Evolutionary conservation across 2,329 filamentous ascomycete genomes (phyloP), one percentile per base, ranked within the genome.

Genomic region (Diaporthe amygdali): DNA sequence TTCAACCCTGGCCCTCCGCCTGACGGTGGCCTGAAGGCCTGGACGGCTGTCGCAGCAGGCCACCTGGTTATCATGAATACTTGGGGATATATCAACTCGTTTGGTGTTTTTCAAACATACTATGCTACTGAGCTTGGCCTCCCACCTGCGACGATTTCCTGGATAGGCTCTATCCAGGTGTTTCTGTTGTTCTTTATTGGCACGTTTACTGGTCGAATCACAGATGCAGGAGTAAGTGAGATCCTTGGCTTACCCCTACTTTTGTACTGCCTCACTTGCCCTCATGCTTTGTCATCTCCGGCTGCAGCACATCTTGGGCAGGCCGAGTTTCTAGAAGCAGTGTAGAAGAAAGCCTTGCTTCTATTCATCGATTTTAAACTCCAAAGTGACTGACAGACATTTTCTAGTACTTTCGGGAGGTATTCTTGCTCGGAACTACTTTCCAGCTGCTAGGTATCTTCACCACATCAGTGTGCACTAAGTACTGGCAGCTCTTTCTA

Each of bases 101-200:
- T 89, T 71, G 87, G 87, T n/a, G 79, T 85, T 5, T 90, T 88
- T 74, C 86, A 90, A 71, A 79, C 84, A 0, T 88, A 89, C 79
- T 89, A 89, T 77, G 80, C 78, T 5, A 76, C 79, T 5, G 72
- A 77, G 7, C 81, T 87, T 0, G 73, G 74, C 5, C 82, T 82
- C 0, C 75, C 83, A 0, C 83, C 84, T 0, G 86, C 85, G 1
- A 81, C 84, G 52, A 81, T 88, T 30, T 84, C 85, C 2, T 88
- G 87, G 86, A 89, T 89, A 75, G 87, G 87, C 14, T 87, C 85
- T 22, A 77, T 88, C 6, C 84, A 88, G 70, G 81, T 88, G 12
- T 89, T 89, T 75, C 78, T 90, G 8, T 81, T 88, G 71, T 88
- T 89, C 77, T 88, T 88, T 76, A 80, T 88, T 68, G 86, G 87